A percentile compares a stretch with the other conserved stretches of the same genome.
Conservation (phyloP, 2,329 filamentous ascomycete genomes). For the Catunica adiposa region DNA sequence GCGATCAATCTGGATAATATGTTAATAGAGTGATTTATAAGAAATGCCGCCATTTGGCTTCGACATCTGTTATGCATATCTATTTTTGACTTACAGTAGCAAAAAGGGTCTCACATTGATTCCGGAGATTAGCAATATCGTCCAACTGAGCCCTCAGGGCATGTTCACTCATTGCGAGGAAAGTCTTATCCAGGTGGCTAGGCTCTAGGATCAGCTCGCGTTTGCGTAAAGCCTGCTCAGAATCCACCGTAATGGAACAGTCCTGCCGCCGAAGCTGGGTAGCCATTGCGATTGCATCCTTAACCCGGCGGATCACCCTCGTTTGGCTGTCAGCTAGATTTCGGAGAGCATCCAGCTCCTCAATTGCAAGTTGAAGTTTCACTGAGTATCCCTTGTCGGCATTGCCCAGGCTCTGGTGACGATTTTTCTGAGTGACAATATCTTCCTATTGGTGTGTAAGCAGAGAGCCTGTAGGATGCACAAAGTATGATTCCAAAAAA, state of each 20-base stretch:
- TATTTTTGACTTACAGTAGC: constrained; percentile 25
- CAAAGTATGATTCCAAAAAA: background rate
- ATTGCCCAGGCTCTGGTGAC: constrained; percentile 1
- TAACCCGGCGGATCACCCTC: background rate
- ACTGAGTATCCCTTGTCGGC: background rate
- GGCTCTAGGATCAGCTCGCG: background rate
- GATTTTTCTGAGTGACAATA: background rate
- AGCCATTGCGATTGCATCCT: background rate
- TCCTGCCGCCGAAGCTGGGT: background rate
- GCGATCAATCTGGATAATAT: constrained; percentile 12
- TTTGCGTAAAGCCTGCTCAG: background rate
- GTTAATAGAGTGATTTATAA: too few species aligned
- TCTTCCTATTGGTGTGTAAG: background rate
- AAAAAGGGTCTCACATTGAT: background rate
- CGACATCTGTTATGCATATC: too few species aligned
- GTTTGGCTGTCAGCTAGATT: background rate
- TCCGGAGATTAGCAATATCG: background rate
- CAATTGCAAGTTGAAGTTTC: background rate
- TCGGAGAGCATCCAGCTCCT: background rate
- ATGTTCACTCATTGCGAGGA: background rate
- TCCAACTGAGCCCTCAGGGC: background rate
- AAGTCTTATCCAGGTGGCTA: background rate
- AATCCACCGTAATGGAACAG: background rate
- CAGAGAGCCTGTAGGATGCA: background rate
- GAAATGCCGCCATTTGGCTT: too few species aligned